Conservation (phyloP, 2,329 filamentous ascomycete species). For the Pestalotiopsis sp. region DNA sequence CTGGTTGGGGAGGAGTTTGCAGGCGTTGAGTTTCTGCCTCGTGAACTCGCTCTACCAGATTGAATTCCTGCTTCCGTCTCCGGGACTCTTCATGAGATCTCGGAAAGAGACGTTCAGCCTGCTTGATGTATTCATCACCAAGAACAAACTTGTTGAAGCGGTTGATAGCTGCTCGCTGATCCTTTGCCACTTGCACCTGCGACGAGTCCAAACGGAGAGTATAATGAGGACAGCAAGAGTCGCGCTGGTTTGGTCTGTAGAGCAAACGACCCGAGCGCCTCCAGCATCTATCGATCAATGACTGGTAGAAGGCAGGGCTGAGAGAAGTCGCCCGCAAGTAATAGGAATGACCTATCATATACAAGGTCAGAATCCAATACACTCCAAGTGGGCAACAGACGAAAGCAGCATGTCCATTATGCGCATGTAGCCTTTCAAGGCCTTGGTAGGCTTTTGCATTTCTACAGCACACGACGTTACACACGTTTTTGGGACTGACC, state of each 20-base stretch:
- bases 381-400: constrained; percentile 23
- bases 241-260: constrained; percentile 77
- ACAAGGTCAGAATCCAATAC: constrained; percentile 10
- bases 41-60: constrained; percentile 68
- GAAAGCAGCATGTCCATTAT: not conserved
- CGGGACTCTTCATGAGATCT: constrained; percentile 67
- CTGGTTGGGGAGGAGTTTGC: constrained; percentile 63
- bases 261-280: constrained; percentile 72
- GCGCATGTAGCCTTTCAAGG: not conserved
- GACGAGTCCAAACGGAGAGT: constrained; percentile 73
- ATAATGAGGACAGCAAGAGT: constrained; percentile 91
- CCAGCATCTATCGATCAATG: constrained; percentile 75
- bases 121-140: constrained; percentile 68
- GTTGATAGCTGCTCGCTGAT: constrained; percentile 77
- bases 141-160: constrained; percentile 74
- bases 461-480: constrained; percentile 21
- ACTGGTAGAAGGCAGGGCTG: constrained; percentile 70
- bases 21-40: constrained; percentile 64
- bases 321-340: constrained; percentile 67
- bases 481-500: constrained; percentile 54
- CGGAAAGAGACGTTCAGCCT: constrained; percentile 66
- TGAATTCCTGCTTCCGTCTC: constrained; percentile 68
- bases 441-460: not conserved
- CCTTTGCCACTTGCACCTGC: constrained; percentile 66
- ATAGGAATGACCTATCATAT: constrained; percentile 67